Evolutionary conservation across 2,329 filamentous ascomycete species (phyloP).

Genomic region (Ceratocystis cubensis): DNA sequence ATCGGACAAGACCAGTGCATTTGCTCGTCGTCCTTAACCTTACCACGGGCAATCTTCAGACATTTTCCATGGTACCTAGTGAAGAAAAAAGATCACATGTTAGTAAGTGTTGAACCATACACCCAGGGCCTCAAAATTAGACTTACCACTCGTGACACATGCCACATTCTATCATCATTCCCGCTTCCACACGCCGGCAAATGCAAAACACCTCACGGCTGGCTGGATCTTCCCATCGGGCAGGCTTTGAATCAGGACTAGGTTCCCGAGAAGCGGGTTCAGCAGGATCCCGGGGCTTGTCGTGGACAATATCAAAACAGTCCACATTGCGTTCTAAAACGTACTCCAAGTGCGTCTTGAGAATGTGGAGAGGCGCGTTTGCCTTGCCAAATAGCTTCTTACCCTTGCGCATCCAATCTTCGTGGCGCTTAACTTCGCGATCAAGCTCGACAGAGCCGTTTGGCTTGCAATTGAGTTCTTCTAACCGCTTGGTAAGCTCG

Average conservation of each 20-base stretch:
- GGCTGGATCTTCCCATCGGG: conserved; percentile 48
- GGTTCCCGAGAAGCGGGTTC: conserved; percentile 84
- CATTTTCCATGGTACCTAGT: conserved; percentile 92
- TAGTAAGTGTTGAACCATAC: background rate
- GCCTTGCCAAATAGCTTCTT: conserved; percentile 98
- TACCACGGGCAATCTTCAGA: conserved; percentile 90
- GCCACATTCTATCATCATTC: conserved; percentile 99
- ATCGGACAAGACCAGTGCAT: conserved; percentile 78
- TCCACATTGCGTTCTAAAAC: conserved; percentile 79
- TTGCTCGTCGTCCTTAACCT: conserved; percentile 96
- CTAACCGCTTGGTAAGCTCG: conserved; percentile 74
- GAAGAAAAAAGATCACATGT: background rate
- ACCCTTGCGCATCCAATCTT: conserved; percentile 97
- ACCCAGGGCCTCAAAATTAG: background rate
- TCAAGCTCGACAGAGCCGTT: conserved; percentile 84
- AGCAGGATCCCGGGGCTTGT: conserved; percentile 78
- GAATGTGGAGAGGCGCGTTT: conserved; percentile 89
- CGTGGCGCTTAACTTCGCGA: conserved; percentile 84
- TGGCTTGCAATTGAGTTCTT: conserved; percentile 85
- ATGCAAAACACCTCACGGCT: conserved; percentile 87
- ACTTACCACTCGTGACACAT: conserved; percentile 91
- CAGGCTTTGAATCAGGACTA: conserved; percentile 40
- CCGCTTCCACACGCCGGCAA: conserved; percentile 81
- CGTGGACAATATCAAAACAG: conserved; percentile 76
- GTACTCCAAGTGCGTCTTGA: conserved; percentile 87